phyloP scores from a whole-genome alignment of 176 grass and related monocot genomes.

The Musa beccarii region DNA sequence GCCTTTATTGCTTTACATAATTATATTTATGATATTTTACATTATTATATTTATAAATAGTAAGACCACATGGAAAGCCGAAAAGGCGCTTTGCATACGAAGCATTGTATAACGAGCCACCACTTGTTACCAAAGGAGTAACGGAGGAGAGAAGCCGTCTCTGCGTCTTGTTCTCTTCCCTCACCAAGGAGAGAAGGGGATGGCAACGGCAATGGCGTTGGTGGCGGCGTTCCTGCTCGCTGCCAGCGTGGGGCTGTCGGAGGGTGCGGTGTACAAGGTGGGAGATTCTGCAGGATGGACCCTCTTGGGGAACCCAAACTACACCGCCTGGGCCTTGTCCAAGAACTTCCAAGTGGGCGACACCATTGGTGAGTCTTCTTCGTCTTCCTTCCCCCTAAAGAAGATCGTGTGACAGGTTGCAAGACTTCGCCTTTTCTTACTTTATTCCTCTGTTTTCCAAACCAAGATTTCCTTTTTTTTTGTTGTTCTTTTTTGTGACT shows the following conservation, averaged over 20 bases:
- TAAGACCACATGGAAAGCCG: no score
- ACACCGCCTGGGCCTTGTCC: slow-evolving; percentile 27
- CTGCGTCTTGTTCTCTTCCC: background rate
- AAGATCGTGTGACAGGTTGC: background rate
- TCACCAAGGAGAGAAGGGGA: background rate
- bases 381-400: no score
- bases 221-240: slow-evolving; percentile 8
- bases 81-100: no score
- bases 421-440: background rate
- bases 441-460: background rate
- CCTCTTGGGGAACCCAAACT: slow-evolving; percentile 41
- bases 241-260: slow-evolving; percentile 17
- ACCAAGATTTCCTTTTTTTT: background rate
- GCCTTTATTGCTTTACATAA: no score
- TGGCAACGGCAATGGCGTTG: background rate
- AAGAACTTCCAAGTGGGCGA: slow-evolving; percentile 26
- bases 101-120: no score
- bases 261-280: slow-evolving; percentile 48
- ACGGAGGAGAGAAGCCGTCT: no score
- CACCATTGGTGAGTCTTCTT: slow-evolving; percentile 16
- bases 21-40: no score
- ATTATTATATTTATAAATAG: no score
- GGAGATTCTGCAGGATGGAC: slow-evolving; percentile 57
- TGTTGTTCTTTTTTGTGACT: no score
- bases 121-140: no score